Evolutionary conservation across 768 basidiomycete species (phyloP).

Genomic region (Russula olivacea): DNA sequence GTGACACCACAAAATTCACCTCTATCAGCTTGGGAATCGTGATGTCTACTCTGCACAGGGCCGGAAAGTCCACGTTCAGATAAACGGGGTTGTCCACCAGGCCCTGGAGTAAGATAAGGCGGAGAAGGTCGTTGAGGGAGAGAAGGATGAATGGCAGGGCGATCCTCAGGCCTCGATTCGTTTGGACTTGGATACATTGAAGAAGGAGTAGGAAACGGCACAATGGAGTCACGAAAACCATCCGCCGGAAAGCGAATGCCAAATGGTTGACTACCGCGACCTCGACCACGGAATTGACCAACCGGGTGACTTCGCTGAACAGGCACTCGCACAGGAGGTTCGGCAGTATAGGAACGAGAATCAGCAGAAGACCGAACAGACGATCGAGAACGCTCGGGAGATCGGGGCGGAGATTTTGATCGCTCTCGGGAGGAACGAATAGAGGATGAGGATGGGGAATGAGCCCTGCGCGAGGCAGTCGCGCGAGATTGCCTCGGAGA

Average conservation of each 20-base stretch:
- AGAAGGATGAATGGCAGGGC: conserved; percentile 13
- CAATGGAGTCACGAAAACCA: conserved; percentile 1
- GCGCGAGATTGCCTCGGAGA: conserved; percentile 25
- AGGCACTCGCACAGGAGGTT: conserved; percentile 11
- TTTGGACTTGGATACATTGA: conserved; percentile 8
- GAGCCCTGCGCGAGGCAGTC: conserved; percentile 15
- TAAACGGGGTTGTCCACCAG: conserved; percentile 6
- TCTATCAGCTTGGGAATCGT: conserved; percentile 7
- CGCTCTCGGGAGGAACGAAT: conserved; percentile 33
- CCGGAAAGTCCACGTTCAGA: conserved; percentile 14
- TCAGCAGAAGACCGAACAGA: conserved; percentile 53
- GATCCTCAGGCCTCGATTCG: conserved; percentile 17
- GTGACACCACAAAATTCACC: conserved; percentile 8
- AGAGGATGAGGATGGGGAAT: conserved; percentile 29
- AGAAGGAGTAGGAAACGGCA: neutral
- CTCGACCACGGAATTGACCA: conserved; percentile 11
- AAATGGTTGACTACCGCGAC: conserved; percentile 1
- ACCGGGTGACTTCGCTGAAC: conserved; percentile 20
- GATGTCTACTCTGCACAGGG: conserved; percentile 5
- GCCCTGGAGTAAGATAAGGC: conserved; percentile 3
- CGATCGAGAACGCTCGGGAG: conserved; percentile 33
- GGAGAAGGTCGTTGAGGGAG: conserved; percentile 21
- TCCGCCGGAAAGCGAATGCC: conserved; percentile 11
- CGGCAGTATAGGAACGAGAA: conserved; percentile 36
- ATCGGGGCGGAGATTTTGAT: conserved; percentile 30